Evolutionary conservation across 495 filamentous ascomycete genomes (phyloP).

Genomic region (Penicillium manginii): DNA sequence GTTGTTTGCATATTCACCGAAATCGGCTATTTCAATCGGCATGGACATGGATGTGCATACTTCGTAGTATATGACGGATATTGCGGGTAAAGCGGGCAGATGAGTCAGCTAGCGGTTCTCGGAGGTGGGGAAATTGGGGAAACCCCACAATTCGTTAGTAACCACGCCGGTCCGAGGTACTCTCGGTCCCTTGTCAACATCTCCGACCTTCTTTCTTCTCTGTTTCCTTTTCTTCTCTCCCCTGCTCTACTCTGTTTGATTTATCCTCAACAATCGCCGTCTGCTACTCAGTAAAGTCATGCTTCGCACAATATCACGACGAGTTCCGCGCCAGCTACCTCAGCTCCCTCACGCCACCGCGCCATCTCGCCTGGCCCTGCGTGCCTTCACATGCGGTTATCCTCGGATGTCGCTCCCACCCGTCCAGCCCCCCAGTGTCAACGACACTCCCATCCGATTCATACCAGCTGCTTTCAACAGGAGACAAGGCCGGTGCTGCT

Average conservation of each 20-base stretch:
- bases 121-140: too few relatives aligned
- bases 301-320: conserved; percentile 3
- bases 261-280: background rate
- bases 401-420: conserved; percentile 48
- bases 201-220: background rate
- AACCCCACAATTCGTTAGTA: too few relatives aligned
- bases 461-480: conserved; percentile 77
- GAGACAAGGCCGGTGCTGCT: conserved; percentile 70
- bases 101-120: too few relatives aligned
- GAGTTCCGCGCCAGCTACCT: conserved; percentile 1
- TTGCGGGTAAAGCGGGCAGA: too few relatives aligned
- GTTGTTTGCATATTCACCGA: too few relatives aligned
- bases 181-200: background rate
- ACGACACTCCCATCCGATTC: conserved; percentile 65
- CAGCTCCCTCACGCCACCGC: background rate
- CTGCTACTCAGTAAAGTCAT: background rate
- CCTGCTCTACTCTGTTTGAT: background rate
- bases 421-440: conserved; percentile 58
- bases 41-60: too few relatives aligned
- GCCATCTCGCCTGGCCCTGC: conserved; percentile 32
- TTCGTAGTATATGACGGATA: too few relatives aligned
- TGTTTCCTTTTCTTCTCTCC: background rate
- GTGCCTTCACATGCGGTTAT: conserved; percentile 49
- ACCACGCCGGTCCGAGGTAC: too few relatives aligned
- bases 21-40: too few relatives aligned